Conservation (phyloP, 1,284 basidiomycete species). For the Pseudomicrostroma phylloplanum region DNA sequence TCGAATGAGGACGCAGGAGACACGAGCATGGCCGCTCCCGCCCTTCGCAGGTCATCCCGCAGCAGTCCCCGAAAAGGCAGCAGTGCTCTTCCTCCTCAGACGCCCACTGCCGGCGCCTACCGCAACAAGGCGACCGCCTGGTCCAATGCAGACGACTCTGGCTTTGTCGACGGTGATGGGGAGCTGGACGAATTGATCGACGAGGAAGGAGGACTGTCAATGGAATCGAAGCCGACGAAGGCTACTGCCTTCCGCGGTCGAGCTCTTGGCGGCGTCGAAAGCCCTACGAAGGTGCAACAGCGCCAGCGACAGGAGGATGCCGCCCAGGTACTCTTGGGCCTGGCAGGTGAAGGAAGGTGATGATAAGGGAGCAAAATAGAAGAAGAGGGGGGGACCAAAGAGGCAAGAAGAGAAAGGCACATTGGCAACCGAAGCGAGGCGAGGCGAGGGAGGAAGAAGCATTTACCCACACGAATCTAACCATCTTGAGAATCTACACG, state of each 20-base stretch:
- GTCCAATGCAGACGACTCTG: constrained; percentile 4
- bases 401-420: background rate
- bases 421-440: background rate
- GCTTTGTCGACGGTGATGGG: background rate
- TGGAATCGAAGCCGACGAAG: background rate
- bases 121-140: background rate
- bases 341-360: constrained; percentile 6
- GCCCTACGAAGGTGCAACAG: constrained; percentile 6
- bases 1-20: too few relatives aligned
- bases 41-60: background rate
- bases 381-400: background rate
- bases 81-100: background rate
- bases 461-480: background rate
- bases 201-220: background rate
- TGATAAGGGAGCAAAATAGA: background rate
- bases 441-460: background rate
- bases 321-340: background rate
- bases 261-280: background rate
- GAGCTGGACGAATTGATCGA: background rate
- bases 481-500: background rate
- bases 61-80: background rate
- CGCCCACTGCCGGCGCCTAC: background rate
- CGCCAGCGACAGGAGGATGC: constrained; percentile 5
- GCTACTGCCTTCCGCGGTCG: background rate
- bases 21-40: background rate